A percentile compares a stretch with the other conserved stretches of the same genome.
phyloP scores from a whole-genome alignment of 805 yeast species.

The Cyberlindnera galapagoensis region DNA sequence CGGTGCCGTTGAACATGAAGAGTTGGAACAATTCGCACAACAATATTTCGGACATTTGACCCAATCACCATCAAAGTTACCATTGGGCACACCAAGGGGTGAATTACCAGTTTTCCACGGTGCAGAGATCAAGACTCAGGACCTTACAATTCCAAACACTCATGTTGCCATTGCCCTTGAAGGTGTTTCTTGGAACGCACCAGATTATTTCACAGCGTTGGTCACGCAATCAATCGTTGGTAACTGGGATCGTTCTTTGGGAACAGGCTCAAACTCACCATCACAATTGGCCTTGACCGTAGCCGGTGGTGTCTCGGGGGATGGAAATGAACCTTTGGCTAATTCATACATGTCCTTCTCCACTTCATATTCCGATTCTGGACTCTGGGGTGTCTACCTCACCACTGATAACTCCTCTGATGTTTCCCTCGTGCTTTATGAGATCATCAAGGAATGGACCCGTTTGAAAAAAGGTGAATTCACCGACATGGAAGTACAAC shows the following conservation, averaged over 20 bases:
- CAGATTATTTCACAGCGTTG: constrained; percentile 90
- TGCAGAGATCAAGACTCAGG: constrained; percentile 80
- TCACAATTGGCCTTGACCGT: constrained; percentile 72
- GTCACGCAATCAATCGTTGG: constrained; percentile 97
- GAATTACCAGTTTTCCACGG: constrained; percentile 76
- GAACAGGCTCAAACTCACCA: constrained; percentile 77
- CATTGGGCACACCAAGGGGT: constrained; percentile 60
- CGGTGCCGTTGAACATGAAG: constrained; percentile 87
- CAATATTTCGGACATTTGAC: constrained; percentile 66
- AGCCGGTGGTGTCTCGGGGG: constrained; percentile 47
- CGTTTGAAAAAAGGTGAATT: constrained; percentile 75
- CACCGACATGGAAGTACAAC: constrained; percentile 78
- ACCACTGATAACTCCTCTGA: constrained; percentile 66
- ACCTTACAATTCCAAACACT: constrained; percentile 77
- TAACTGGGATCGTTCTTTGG: constrained; percentile 92
- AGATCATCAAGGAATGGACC: constrained; percentile 82
- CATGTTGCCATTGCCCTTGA: constrained; percentile 94
- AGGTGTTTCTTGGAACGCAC: constrained; percentile 96
- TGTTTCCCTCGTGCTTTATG: constrained; percentile 62
- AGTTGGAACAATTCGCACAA: constrained; percentile 70
- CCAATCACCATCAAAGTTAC: constrained; percentile 47
- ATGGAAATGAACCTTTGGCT: constrained; percentile 62
- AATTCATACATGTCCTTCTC: constrained; percentile 96
- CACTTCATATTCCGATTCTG: constrained; percentile 95
- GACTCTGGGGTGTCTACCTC: constrained; percentile 94